Evolutionary conservation across 129 eudicot genomes (phyloP).

Genomic region (sunflower (Helianthus annuus)): HanXRQr2.0-SUNRISE NC_035445.2:134940269-134940768

Average conservation of each 20-base stretch:
- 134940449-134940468: not conserved
- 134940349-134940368: too few species aligned
- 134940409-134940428: too few species aligned
- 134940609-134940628: constrained; percentile 26
- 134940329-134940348: too few species aligned
- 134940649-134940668: constrained; percentile 37
- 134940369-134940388: too few species aligned
- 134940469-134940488: not conserved
- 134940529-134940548: constrained; percentile 19
- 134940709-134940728: constrained; percentile 84
- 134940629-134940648: constrained; percentile 11
- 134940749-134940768: constrained; percentile 88
- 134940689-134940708: constrained; percentile 70
- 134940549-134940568: constrained; percentile 34
- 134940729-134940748: constrained; percentile 88
- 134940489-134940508: constrained; percentile 13
- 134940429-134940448: constrained; percentile 1
- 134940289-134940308: too few species aligned
- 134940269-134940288: too few species aligned
- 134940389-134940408: too few species aligned
- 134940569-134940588: constrained; percentile 31
- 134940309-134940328: too few species aligned
- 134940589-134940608: constrained; percentile 18
- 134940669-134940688: constrained; percentile 97
- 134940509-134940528: constrained; percentile 18